Evolutionary conservation across 257 asterid species (phyloP).

Genomic region (Haberlea rhodopensis): DNA sequence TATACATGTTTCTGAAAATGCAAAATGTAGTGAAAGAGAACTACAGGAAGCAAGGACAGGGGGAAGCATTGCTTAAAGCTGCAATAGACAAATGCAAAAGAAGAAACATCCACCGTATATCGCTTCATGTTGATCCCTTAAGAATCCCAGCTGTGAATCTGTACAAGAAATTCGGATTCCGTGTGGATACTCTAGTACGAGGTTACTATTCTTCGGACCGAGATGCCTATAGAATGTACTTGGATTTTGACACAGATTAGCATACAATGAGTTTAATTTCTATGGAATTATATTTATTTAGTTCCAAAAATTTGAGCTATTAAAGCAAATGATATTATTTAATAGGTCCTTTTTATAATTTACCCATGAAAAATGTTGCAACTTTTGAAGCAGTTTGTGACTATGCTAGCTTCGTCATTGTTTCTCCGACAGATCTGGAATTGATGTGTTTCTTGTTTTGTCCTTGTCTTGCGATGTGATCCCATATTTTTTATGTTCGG

Average conservation of each 20-base stretch:
- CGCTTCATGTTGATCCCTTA: conserved; percentile 84
- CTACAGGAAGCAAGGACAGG: conserved; percentile 60
- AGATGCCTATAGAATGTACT: conserved; percentile 81
- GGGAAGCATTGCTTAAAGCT: conserved; percentile 72
- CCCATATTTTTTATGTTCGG: no score
- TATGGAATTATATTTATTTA: no score
- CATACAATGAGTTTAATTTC: not conserved
- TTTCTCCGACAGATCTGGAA: no score
- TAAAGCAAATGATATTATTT: no score
- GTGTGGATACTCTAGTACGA: conserved; percentile 62
- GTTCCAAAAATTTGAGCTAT: no score
- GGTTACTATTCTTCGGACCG: conserved; percentile 72
- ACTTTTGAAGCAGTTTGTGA: no score
- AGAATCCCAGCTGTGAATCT: conserved; percentile 69
- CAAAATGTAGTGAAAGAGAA: conserved; percentile 59
- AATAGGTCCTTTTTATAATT: no score
- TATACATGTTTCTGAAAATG: conserved; percentile 20
- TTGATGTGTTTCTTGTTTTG: no score
- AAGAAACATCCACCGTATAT: conserved; percentile 60
- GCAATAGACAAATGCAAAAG: conserved; percentile 69
- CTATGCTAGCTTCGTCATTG: no score
- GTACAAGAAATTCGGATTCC: conserved; percentile 74
- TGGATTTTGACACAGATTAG: conserved; percentile 51
- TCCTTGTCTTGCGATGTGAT: no score
- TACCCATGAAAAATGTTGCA: no score